phyloP scores from a whole-genome alignment of 345 rosid species.

The Arabis alpina region DNA sequence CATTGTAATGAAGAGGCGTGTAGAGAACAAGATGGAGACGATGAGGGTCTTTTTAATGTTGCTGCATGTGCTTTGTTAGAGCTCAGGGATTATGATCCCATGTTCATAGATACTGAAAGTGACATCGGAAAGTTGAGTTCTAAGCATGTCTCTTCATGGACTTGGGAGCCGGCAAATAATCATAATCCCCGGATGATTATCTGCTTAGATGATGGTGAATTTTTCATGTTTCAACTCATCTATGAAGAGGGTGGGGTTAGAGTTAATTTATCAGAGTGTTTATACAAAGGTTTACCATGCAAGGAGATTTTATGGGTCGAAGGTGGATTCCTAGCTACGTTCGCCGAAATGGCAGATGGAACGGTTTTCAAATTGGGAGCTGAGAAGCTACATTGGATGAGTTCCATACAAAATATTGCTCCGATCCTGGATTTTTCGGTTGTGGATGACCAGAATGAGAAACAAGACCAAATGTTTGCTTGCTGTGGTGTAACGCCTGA shows the following conservation, averaged over 20 bases:
- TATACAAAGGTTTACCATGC: conserved; percentile 78
- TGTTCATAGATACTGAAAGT: conserved; percentile 84
- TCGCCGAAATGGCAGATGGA: conserved; percentile 97
- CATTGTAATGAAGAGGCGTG: conserved; percentile 75
- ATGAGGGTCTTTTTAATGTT: conserved; percentile 92
- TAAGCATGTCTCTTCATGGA: conserved; percentile 82
- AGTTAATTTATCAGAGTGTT: conserved; percentile 76
- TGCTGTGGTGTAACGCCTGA: conserved; percentile 98
- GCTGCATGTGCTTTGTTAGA: conserved; percentile 93
- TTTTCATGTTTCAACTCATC: conserved; percentile 76
- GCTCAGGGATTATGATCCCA: conserved; percentile 94
- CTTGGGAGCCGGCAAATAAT: conserved; percentile 84
- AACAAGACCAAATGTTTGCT: conserved; percentile 88
- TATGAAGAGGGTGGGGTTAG: conserved; percentile 53
- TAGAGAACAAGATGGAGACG: conserved; percentile 81
- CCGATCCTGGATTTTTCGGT: conserved; percentile 93
- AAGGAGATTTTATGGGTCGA: conserved; percentile 89
- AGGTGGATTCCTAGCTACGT: conserved; percentile 78
- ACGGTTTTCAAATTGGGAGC: conserved; percentile 71
- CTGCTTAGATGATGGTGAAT: conserved; percentile 84
- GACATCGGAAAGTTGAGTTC: conserved; percentile 53
- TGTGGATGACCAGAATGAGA: conserved; percentile 85
- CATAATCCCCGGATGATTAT: conserved; percentile 72
- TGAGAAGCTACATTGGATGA: conserved; percentile 60
- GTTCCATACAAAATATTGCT: conserved; percentile 84